Percentiles rank a stretch among this genome's conserved stretches.
Conservation (phyloP, 2,329 filamentous ascomycete genomes). For the Fusarium incarnatum region DNA sequence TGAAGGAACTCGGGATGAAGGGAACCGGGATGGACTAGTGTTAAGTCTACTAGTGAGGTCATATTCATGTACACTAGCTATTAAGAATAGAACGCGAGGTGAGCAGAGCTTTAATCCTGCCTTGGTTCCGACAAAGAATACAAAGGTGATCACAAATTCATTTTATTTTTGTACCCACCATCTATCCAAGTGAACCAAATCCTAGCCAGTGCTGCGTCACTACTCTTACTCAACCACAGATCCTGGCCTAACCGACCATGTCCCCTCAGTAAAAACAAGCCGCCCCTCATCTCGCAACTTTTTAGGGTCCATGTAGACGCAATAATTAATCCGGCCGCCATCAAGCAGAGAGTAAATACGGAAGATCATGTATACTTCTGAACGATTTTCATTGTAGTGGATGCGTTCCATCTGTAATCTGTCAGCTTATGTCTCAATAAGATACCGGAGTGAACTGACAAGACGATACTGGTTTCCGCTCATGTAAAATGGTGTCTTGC, state of each 20-base stretch:
- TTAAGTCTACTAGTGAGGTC: too few relatives aligned
- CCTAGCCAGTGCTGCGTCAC: too few relatives aligned
- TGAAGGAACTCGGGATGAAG: too few relatives aligned
- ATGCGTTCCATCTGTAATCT: not conserved
- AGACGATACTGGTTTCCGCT: conserved; percentile 6
- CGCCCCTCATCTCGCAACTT: not conserved
- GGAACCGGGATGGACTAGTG: too few relatives aligned
- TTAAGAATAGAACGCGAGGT: too few relatives aligned
- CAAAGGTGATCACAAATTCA: too few relatives aligned
- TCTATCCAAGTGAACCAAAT: too few relatives aligned
- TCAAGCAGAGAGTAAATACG: conserved; percentile 3
- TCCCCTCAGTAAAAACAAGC: not conserved
- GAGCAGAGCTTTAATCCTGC: too few relatives aligned
- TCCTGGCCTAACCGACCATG: conserved; percentile 2
- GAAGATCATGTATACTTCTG: conserved; percentile 8
- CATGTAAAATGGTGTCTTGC: conserved; percentile 22
- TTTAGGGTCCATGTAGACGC: not conserved
- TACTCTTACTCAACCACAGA: not conserved
- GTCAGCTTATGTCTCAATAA: accelerated
- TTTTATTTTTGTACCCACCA: too few relatives aligned
- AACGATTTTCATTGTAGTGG: not conserved
- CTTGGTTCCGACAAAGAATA: too few relatives aligned
- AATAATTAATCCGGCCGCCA: not conserved
- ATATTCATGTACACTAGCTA: too few relatives aligned
- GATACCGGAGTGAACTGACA: not conserved